Percentiles rank a stretch among this genome's conserved stretches.
phyloP scores from a whole-genome alignment of 768 basidiomycete species.

The Pisolithus albus region DNA sequence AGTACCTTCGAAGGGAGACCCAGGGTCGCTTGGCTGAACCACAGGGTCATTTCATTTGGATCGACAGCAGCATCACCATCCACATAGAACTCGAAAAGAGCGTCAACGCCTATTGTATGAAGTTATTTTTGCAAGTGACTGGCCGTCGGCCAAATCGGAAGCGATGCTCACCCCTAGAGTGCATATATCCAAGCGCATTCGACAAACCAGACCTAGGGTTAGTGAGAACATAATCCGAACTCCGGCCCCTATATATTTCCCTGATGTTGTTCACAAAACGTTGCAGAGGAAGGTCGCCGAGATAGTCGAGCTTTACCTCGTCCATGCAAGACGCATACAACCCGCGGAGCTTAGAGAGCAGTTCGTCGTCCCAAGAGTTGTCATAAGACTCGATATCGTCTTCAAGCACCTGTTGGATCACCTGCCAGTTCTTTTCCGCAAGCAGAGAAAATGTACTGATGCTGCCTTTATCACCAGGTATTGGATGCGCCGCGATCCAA shows the following conservation, averaged over 20 bases:
- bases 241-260: conserved; percentile 51
- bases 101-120: conserved; percentile 53
- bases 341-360: conserved; percentile 58
- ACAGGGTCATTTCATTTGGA: conserved; percentile 78
- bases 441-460: conserved; percentile 70
- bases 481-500: conserved; percentile 75
- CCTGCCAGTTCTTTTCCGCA: conserved; percentile 66
- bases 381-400: conserved; percentile 32
- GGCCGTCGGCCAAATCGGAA: not conserved
- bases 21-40: conserved; percentile 75
- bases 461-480: conserved; percentile 79
- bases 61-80: conserved; percentile 86
- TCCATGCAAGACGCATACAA: conserved; percentile 82
- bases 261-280: conserved; percentile 58
- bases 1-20: conserved; percentile 83
- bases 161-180: conserved; percentile 62
- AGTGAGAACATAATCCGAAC: conserved; percentile 31
- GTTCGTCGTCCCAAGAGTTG: conserved; percentile 42
- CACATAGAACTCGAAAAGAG: conserved; percentile 72
- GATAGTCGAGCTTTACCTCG: conserved; percentile 65
- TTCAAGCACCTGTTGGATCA: conserved; percentile 69
- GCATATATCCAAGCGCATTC: conserved; percentile 75
- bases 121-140: not conserved
- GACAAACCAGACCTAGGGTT: conserved; percentile 57
- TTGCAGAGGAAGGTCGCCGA: conserved; percentile 66